A percentile compares a stretch with the other conserved stretches of the same genome.
Conservation (phyloP, 73 alveolate genomes). For the Tetrahymena malaccensis region DNA sequence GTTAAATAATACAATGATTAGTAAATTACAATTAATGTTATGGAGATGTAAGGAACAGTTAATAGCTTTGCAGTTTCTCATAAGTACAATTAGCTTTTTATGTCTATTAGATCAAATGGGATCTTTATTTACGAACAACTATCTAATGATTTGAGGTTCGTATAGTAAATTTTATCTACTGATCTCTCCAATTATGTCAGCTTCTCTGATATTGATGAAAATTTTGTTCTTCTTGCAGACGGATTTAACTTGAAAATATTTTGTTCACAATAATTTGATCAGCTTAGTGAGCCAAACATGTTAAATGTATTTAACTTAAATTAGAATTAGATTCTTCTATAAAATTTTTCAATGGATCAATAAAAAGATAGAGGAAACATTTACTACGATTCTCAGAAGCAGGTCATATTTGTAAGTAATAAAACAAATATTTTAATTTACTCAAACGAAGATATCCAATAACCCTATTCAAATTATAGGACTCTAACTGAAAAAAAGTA, state of each 20-base stretch:
- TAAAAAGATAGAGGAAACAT: not conserved
- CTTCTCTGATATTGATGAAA: not conserved
- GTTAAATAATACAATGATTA: not conserved
- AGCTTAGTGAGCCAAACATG: not conserved
- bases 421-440: not conserved
- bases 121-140: not conserved
- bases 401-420: not conserved
- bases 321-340: not conserved
- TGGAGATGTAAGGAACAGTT: not conserved
- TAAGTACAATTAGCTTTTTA: not conserved
- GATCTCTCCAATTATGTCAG: not conserved
- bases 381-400: not conserved
- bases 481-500: not conserved
- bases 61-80: not conserved
- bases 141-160: not conserved
- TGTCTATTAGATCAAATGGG: not conserved
- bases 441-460: not conserved
- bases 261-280: not conserved
- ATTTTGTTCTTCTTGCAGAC: not conserved
- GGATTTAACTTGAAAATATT: not conserved
- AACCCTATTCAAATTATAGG: not conserved
- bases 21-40: not conserved
- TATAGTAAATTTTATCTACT: not conserved
- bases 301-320: not conserved
- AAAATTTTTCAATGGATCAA: not conserved